Evolutionary conservation across 1,284 basidiomycete species (phyloP).

Genomic region (Inonotus hispidus): DNA sequence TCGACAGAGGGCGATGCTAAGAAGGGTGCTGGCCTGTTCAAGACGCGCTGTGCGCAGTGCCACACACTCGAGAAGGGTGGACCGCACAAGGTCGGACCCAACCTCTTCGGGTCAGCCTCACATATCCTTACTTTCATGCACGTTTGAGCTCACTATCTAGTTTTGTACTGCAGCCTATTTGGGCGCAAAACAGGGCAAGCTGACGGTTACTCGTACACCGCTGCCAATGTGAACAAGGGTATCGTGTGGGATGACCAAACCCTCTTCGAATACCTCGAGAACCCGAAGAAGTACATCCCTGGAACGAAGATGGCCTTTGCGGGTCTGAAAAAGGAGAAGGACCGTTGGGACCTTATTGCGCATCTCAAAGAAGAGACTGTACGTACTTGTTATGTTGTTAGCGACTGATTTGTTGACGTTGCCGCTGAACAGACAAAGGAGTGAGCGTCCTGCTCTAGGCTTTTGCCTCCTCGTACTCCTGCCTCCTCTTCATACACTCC

Average conservation of each 20-base stretch:
- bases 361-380: slow-evolving; percentile 68
- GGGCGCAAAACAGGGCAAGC: slow-evolving; percentile 91
- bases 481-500: background rate
- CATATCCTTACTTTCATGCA: background rate
- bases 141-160: slow-evolving; percentile 2
- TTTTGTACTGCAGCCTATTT: slow-evolving; percentile 43
- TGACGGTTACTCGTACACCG: slow-evolving; percentile 87
- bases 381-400: slow-evolving; percentile 38
- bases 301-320: slow-evolving; percentile 98
- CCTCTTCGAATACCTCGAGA: slow-evolving; percentile 92
- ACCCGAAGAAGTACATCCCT: slow-evolving; percentile 98
- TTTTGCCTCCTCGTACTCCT: background rate
- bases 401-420: background rate
- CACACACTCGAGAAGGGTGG: slow-evolving; percentile 87
- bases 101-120: slow-evolving; percentile 80
- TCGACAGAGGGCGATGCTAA: slow-evolving; percentile 63
- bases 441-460: background rate
- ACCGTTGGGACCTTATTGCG: slow-evolving; percentile 86
- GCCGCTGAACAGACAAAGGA: background rate
- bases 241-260: slow-evolving; percentile 82
- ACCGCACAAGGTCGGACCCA: slow-evolving; percentile 88
- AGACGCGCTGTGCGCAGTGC: slow-evolving; percentile 97
- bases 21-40: slow-evolving; percentile 92
- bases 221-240: slow-evolving; percentile 96
- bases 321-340: slow-evolving; percentile 96